Evolutionary conservation across 2,329 filamentous ascomycete species (phyloP).

Genomic region (Hypoxylon sp.): DNA sequence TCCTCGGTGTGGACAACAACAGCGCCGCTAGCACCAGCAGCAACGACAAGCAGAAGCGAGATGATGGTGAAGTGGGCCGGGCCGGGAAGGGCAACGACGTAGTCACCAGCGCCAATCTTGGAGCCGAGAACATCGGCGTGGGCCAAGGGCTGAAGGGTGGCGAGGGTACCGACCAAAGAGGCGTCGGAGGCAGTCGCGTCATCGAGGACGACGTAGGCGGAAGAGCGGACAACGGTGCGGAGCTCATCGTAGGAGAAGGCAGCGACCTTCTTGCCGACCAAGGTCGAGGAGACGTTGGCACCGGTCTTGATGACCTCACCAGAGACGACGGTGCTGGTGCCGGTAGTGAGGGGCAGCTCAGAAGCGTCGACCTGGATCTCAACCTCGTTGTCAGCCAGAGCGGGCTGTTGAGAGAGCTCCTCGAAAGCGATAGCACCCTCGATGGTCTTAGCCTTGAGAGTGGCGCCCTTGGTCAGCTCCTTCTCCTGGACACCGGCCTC

Average conservation of each 20-base stretch:
- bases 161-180: neutral
- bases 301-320: constrained; percentile 14
- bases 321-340: constrained; percentile 1
- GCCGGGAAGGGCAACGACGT: constrained; percentile 15
- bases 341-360: neutral
- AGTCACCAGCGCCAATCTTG: constrained; percentile 6
- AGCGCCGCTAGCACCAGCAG: neutral
- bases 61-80: neutral
- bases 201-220: constrained; percentile 12
- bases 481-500: constrained; percentile 5
- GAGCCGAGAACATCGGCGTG: neutral
- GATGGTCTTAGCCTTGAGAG: neutral
- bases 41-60: neutral
- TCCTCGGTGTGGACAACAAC: constrained; percentile 1
- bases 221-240: constrained; percentile 16
- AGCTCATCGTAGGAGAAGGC: constrained; percentile 16
- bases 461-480: neutral
- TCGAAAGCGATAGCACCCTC: constrained; percentile 13
- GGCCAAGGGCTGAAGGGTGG: neutral
- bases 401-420: neutral
- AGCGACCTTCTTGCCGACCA: constrained; percentile 15
- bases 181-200: constrained; percentile 6
- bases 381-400: constrained; percentile 15
- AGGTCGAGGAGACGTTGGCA: neutral
- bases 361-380: constrained; percentile 23